Percentiles rank a stretch among this genome's conserved stretches.
These are phyloP conservation scores for Scytalidium lignicola DNA, from an alignment of 2,329 filamentous ascomycete genomes.

Conservation along the genomic window DNA sequence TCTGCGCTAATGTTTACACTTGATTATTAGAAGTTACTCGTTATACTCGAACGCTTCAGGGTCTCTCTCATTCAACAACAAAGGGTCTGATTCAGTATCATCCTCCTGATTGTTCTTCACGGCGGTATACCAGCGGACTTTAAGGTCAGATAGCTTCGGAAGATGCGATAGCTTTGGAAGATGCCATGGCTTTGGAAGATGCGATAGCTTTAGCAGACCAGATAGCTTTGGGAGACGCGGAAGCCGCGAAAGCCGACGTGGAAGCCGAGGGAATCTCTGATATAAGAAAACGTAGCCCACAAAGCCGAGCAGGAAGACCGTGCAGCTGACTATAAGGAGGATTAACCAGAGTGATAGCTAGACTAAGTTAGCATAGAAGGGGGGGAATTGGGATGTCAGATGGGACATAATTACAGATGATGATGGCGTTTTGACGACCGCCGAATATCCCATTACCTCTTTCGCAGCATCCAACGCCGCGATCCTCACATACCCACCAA, in stretches of 20 bases:
- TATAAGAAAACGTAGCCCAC: background rate
- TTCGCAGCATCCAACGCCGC: conserved; percentile 7
- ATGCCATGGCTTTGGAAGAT: background rate
- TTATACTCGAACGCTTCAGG: background rate
- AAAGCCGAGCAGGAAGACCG: background rate
- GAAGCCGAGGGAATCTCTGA: background rate
- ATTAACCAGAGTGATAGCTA: conserved; percentile 1
- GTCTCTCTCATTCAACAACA: conserved; percentile 1
- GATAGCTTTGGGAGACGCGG: no score
- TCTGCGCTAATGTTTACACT: no score
- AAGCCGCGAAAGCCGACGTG: background rate
- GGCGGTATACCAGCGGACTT: background rate
- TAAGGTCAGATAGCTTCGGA: conserved; percentile 1
- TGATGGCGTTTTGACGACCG: conserved; percentile 4
- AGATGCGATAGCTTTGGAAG: background rate
- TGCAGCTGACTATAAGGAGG: background rate
- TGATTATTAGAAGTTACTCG: no score
- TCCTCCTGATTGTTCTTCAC: background rate
- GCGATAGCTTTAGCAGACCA: background rate
- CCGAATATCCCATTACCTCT: conserved; percentile 8
- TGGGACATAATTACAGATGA: conserved; percentile 7
- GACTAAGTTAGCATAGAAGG: conserved; percentile 3
- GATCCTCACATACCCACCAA: conserved; percentile 7
- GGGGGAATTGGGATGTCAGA: background rate
- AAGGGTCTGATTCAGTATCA: background rate